Percentiles rank a stretch among this genome's conserved stretches.
Evolutionary conservation across 1,284 basidiomycete species (phyloP).

Genomic region (Pholiota adiposa): DNA sequence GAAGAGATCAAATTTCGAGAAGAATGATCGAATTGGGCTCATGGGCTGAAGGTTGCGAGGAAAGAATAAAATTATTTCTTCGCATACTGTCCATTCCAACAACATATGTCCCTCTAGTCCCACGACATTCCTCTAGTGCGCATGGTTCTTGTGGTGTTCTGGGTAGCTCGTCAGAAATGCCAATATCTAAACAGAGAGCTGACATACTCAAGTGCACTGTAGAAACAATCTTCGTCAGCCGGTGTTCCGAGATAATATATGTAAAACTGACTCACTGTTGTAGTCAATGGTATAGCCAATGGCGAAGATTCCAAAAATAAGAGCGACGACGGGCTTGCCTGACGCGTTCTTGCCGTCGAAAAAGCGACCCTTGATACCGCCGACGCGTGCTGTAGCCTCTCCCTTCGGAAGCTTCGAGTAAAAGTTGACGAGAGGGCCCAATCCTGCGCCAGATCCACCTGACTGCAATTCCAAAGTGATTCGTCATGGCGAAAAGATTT

Average conservation of each 20-base stretch:
- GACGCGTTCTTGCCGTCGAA: slow-evolving; percentile 88
- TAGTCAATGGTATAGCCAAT: slow-evolving; percentile 92
- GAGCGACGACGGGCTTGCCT: slow-evolving; percentile 72
- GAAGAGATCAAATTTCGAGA: not conserved
- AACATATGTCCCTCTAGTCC: slow-evolving; percentile 6
- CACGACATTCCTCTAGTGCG: slow-evolving; percentile 53
- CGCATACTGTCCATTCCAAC: slow-evolving; percentile 24
- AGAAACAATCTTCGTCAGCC: slow-evolving; percentile 12
- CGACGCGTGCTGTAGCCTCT: slow-evolving; percentile 61
- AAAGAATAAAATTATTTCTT: slow-evolving; percentile 17
- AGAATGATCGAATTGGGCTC: not conserved
- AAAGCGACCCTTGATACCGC: slow-evolving; percentile 78
- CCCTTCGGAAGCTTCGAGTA: slow-evolving; percentile 93
- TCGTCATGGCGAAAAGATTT: slow-evolving; percentile 12
- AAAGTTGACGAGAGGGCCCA: slow-evolving; percentile 88
- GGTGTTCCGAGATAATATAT: slow-evolving; percentile 3
- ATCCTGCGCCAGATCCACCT: slow-evolving; percentile 79
- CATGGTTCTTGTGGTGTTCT: slow-evolving; percentile 91
- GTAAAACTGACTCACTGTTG: slow-evolving; percentile 69
- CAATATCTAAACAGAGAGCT: not conserved
- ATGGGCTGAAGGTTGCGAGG: not conserved
- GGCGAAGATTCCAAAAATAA: slow-evolving; percentile 78
- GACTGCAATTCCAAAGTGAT: slow-evolving; percentile 46
- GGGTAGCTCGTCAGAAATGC: slow-evolving; percentile 27
- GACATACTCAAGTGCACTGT: slow-evolving; percentile 81